Evolutionary conservation across 805 yeast species (phyloP).

Genomic region (Schizosaccharomyces japonicus): DNA sequence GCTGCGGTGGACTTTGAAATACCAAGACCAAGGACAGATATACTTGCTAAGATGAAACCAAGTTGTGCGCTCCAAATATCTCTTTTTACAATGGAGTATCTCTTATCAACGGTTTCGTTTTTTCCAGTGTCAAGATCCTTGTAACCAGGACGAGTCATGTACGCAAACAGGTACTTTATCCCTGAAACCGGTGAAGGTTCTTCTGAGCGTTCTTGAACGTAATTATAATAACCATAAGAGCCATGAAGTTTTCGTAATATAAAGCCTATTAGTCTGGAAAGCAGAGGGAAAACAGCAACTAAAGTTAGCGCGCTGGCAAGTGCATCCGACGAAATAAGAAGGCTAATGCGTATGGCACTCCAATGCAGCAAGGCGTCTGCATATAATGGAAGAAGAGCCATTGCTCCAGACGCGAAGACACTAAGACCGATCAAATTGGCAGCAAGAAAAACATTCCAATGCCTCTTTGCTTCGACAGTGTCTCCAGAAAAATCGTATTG

Average conservation of each 20-base stretch:
- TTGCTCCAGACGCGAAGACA: not conserved
- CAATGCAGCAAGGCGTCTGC: not conserved
- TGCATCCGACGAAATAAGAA: not conserved
- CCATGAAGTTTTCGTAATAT: not conserved
- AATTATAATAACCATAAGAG: not conserved
- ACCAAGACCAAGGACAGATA: not conserved
- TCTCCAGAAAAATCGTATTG: not conserved
- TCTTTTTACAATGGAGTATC: not conserved
- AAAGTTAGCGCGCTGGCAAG: not conserved
- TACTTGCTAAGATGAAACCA: not conserved
- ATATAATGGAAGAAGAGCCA: slow-evolving; percentile 2
- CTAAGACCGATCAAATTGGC: not conserved
- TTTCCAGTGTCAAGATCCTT: too few species aligned
- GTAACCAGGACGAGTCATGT: not conserved
- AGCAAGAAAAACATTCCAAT: not conserved
- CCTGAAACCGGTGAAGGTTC: not conserved
- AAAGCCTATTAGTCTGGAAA: not conserved
- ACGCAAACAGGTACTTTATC: not conserved
- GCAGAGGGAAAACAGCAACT: not conserved
- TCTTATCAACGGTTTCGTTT: not conserved
- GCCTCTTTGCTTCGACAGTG: not conserved
- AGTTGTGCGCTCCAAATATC: slow-evolving; percentile 1
- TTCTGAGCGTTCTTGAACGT: not conserved
- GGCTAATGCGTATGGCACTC: not conserved
- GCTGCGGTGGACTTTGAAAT: not conserved